phyloP scores from a whole-genome alignment of 805 yeast genomes.

The Zygotorulaspora sp. region DNA sequence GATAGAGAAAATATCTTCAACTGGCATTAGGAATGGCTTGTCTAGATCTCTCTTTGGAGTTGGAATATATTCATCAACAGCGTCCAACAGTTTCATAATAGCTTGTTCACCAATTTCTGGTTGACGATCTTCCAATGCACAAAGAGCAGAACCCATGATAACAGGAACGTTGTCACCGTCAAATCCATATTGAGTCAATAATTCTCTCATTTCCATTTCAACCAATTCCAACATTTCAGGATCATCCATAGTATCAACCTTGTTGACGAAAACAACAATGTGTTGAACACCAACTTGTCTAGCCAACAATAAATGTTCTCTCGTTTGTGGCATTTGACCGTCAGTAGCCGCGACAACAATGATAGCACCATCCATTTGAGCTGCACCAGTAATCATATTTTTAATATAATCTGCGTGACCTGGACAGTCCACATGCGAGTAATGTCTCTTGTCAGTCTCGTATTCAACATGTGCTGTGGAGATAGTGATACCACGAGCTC shows the following conservation, averaged over 20 bases:
- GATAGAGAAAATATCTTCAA: constrained; percentile 95
- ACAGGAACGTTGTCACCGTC: constrained; percentile 99
- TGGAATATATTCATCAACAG: constrained; percentile 92
- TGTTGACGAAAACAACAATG: constrained; percentile 95
- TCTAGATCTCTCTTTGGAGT: constrained; percentile 95
- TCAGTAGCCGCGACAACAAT: constrained; percentile 99
- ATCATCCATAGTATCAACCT: constrained; percentile 96
- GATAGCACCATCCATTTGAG: constrained; percentile 99
- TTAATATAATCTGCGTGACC: constrained; percentile 99
- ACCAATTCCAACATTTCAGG: constrained; percentile 99
- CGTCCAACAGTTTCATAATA: constrained; percentile 75
- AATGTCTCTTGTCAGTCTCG: constrained; percentile 91
- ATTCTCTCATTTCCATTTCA: constrained; percentile 99
- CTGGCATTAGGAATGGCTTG: constrained; percentile 93
- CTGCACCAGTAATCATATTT: constrained; percentile 99
- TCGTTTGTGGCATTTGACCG: constrained; percentile 99
- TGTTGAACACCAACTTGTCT: constrained; percentile 99
- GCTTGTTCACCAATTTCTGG: constrained; percentile 92
- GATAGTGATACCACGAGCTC: constrained; percentile 98
- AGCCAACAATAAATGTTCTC: constrained; percentile 96
- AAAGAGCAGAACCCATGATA: constrained; percentile 95
- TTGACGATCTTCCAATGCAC: constrained; percentile 83
- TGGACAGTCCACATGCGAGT: constrained; percentile 97
- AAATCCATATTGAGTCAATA: constrained; percentile 83
- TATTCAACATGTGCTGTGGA: constrained; percentile 98